Evolutionary conservation across 2,329 filamentous ascomycete species (phyloP), one percentile per base, ranked within the genome.

Genomic region (Sclerotinia spermophila): DNA sequence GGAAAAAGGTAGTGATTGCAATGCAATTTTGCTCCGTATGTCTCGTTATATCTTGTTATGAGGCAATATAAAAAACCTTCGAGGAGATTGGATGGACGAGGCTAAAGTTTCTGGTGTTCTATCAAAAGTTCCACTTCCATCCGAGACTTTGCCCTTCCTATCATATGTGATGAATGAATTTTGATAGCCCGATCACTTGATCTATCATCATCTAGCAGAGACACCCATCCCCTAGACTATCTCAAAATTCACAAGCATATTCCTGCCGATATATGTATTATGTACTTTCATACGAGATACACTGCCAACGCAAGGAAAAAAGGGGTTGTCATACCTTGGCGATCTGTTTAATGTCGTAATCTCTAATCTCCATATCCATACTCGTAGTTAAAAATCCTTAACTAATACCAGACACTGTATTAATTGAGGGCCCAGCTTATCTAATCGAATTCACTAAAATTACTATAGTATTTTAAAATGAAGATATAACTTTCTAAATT

Each of bases 51-150:
- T n/a, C 59, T 40, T 40, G 33, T 30, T 13, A 24, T 44, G 24
- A 62, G 42, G 60, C 17, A 62, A 19, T 21, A 15, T n/a, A 33
- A 62, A 21, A 48, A 58, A 35, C 5, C 40, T 62, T 62, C 27
- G 30, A 62, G 60, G 60, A 62, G 30, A 62, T 33, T 44, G 42
- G 42, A 59, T 59, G n/a, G 56, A 10, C 56, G 27, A 59, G 56
- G 56, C 56, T 40, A 40, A 35, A 27, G 53, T 19, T 33, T 56
- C 30, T 35, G 55, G 21, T 38, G 48, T 58, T 58, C 30, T 44
- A 42, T 62, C 60, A 5, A 35, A 45, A 45, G 60, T 62, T 62
- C 58, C 58, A 42, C 59, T 30, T 62, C 40, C 19, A 5, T 33
- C 17, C 21, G 2, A 30, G 19, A 17, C 17, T 35, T 15, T 45